phyloP scores from a whole-genome alignment of 805 yeast species.

The Schwanniomyces sp. region DNA sequence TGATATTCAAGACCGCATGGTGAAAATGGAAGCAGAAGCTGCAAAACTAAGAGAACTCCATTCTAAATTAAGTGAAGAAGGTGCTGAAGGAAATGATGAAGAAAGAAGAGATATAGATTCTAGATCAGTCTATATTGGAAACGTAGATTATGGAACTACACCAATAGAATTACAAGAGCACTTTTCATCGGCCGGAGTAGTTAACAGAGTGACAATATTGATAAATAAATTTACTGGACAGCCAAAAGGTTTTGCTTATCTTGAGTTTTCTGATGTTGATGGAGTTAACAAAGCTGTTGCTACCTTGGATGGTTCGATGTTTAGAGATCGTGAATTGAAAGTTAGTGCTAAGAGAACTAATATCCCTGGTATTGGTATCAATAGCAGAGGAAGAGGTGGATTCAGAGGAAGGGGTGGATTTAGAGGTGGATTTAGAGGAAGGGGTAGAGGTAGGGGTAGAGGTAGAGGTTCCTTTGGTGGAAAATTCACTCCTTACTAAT shows the following conservation, averaged over 20 bases:
- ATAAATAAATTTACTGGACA: constrained; percentile 73
- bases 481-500: constrained; percentile 38
- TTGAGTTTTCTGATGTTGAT: constrained; percentile 74
- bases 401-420: constrained; percentile 21
- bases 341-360: constrained; percentile 81
- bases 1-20: constrained; percentile 43
- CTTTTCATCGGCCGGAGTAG: constrained; percentile 68
- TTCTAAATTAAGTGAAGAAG: constrained; percentile 19
- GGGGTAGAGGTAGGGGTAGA: constrained; percentile 19
- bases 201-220: constrained; percentile 77
- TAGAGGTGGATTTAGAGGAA: constrained; percentile 20
- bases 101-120: constrained; percentile 69
- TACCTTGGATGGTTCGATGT: constrained; percentile 59
- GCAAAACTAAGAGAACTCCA: constrained; percentile 61
- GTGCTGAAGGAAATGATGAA: constrained; percentile 28
- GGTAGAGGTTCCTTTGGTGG: constrained; percentile 39
- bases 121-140: constrained; percentile 78
- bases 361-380: constrained; percentile 60
- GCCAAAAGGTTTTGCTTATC: constrained; percentile 85
- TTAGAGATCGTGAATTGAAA: constrained; percentile 70
- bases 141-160: constrained; percentile 76
- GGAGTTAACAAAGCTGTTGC: constrained; percentile 63
- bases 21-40: constrained; percentile 63
- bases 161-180: constrained; percentile 79
- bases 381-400: constrained; percentile 35